A percentile compares a stretch with the other conserved stretches of the same genome.
These are phyloP conservation scores for Penicillium digitatum DNA, from an alignment of 2,329 filamentous ascomycete genomes.

Conservation along the genomic window DNA sequence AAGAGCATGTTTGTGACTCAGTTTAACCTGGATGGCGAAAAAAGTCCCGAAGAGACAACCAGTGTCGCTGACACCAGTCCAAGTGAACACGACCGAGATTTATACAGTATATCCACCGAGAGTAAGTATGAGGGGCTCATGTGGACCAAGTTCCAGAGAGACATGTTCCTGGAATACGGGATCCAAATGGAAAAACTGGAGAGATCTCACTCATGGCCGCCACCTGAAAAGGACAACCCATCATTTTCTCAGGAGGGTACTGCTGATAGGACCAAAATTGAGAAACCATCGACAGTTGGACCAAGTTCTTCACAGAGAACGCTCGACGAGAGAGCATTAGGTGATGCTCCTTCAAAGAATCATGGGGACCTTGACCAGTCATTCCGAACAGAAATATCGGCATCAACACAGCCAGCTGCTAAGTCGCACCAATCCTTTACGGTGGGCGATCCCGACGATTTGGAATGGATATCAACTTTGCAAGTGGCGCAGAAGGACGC, in stretches of 20 bases:
- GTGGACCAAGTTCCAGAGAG: constrained; percentile 20
- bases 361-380: not conserved
- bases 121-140: constrained; percentile 1
- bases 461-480: constrained; percentile 21
- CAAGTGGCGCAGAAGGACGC: constrained; percentile 19
- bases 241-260: not conserved
- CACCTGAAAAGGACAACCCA: not conserved
- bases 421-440: not conserved
- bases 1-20: not conserved
- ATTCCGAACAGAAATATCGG: not conserved
- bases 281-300: not conserved
- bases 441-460: not conserved
- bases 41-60: not conserved
- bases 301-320: constrained; percentile 5
- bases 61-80: constrained; percentile 4
- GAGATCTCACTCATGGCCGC: not conserved
- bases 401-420: not conserved
- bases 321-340: constrained; percentile 1
- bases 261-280: not conserved
- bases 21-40: not conserved
- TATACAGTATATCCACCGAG: not conserved
- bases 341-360: not conserved
- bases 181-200: constrained; percentile 10
- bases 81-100: constrained; percentile 9
- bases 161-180: constrained; percentile 23